Evolutionary conservation across 495 filamentous ascomycete genomes (phyloP).

Genomic region (Hypoxylon rickii): DNA sequence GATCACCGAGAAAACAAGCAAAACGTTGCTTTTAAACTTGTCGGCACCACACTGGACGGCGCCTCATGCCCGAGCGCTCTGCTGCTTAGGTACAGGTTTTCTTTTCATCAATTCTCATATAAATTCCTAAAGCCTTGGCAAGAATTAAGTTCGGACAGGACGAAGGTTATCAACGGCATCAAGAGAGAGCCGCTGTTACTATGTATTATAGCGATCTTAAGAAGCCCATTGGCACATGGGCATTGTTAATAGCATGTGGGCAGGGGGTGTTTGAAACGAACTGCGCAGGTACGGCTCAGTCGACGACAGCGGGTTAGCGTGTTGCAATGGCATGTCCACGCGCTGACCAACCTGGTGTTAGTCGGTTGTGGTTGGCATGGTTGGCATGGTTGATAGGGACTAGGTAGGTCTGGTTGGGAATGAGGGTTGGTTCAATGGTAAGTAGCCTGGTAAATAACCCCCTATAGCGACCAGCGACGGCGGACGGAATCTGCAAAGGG

Average conservation of each 20-base stretch:
- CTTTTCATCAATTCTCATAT: too few species aligned
- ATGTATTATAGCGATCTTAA: too few species aligned
- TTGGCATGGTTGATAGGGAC: too few species aligned
- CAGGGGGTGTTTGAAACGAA: constrained; percentile 8
- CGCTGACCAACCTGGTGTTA: constrained; percentile 14
- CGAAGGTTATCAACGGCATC: constrained; percentile 15
- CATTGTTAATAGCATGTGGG: too few species aligned
- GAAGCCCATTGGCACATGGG: too few species aligned
- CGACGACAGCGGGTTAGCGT: constrained; percentile 15
- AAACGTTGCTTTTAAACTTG: constrained; percentile 37
- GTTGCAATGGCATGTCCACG: constrained; percentile 13
- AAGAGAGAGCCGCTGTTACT: too few species aligned
- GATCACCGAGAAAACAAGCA: constrained; percentile 25
- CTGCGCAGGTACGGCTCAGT: constrained; percentile 11
- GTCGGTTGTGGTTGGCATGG: constrained; percentile 7
- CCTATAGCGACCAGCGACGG: constrained; percentile 7
- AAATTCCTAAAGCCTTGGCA: constrained; percentile 11
- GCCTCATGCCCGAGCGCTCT: constrained; percentile 21
- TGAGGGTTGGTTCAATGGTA: constrained; percentile 1
- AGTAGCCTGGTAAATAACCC: constrained; percentile 11
- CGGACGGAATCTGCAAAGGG: constrained; percentile 20
- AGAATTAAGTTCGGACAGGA: constrained; percentile 21
- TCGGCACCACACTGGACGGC: constrained; percentile 28
- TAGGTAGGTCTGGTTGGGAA: too few species aligned
- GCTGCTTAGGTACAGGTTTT: too few species aligned